Evolutionary conservation across 306 rosid genomes (phyloP), one percentile per base, ranked within the genome.

Genomic region (Quercus alba): DNA sequence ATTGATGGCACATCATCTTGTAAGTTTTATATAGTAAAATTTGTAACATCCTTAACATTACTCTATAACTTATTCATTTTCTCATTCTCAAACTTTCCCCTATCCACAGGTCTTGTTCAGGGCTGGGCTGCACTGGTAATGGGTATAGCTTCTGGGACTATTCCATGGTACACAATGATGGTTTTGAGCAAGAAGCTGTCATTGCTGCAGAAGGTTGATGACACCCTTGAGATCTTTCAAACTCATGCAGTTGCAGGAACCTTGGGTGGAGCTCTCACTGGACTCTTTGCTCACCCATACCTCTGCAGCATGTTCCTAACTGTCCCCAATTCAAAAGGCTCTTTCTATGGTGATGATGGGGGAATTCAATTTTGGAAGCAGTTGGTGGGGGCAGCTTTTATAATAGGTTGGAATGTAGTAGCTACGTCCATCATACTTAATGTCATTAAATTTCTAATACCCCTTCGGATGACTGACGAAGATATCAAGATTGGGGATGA

Each of bases 161-260:
- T 79, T 9, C 77, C 82, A 38, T 79, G 82, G 82, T 72, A 58
- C 72, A 41, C 82, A 31, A 79, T 79, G 82, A 79, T 59, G 82
- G 33, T 63, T 35, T 70, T 79, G 35, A 52, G 70, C 33, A 79
- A 52, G 76, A 54, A 49, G 25, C 12, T 63, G n/a, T 19, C 51
- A 4, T 35, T 61, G 14, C 73, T 79, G 8, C 38, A n/a, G 46
- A n/a, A 13, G 15, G 77, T 72, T 5, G 82, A 71, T 30, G 82
- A 79, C 63, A 79, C 82, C 18, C 82, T 79, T 6, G 82, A 77
- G 5, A 77, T 79, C 30, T 23, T 80, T 11, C 78, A 80, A 54
- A 73, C 78, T 9, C 78, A 73, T 33, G 78, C 57, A 5, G 68
- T 80, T 5, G 82, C 77, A 11, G 82, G 77, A 30, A 5, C 18